These are phyloP conservation scores for Cymbopogon citratus DNA, from an alignment of 176 grass and related monocot species.

Conservation along the genomic window DNA sequence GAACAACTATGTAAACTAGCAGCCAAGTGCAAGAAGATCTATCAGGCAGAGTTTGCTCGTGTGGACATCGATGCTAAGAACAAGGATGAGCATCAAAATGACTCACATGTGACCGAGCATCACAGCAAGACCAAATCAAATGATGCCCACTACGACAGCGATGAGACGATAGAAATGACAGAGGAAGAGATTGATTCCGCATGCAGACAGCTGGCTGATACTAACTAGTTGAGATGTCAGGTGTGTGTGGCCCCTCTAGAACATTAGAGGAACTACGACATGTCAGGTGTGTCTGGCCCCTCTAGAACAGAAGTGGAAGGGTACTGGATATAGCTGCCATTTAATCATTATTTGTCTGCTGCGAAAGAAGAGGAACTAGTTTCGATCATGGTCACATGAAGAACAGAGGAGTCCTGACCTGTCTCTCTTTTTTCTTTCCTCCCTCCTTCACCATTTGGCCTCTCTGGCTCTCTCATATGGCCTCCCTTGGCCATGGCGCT, in stretches of 20 bases:
- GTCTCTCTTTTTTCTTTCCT: no score
- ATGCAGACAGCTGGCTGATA: constrained; percentile 33
- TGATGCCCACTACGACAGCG: constrained; percentile 63
- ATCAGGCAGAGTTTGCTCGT: constrained; percentile 43
- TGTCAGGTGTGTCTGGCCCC: no score
- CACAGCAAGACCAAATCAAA: neutral
- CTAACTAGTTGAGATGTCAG: neutral
- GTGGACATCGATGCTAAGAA: constrained; percentile 19
- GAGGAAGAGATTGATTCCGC: constrained; percentile 87
- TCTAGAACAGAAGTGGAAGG: no score
- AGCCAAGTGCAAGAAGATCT: constrained; percentile 69
- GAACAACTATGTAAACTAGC: constrained; percentile 49
- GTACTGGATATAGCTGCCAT: no score
- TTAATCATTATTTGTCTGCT: no score
- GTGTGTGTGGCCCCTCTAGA: no score
- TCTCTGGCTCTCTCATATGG: no score
- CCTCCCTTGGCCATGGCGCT: no score
- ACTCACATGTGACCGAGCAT: neutral
- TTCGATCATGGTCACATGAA: no score
- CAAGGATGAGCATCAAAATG: constrained; percentile 25
- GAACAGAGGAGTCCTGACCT: no score
- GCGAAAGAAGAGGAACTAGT: no score
- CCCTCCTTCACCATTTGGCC: no score
- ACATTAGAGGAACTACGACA: neutral
- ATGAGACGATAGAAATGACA: constrained; percentile 81